A percentile compares a stretch with the other conserved stretches of the same genome.
Conservation (phyloP, 208 protist species). For the Wallacemonas collosoma region DNA sequence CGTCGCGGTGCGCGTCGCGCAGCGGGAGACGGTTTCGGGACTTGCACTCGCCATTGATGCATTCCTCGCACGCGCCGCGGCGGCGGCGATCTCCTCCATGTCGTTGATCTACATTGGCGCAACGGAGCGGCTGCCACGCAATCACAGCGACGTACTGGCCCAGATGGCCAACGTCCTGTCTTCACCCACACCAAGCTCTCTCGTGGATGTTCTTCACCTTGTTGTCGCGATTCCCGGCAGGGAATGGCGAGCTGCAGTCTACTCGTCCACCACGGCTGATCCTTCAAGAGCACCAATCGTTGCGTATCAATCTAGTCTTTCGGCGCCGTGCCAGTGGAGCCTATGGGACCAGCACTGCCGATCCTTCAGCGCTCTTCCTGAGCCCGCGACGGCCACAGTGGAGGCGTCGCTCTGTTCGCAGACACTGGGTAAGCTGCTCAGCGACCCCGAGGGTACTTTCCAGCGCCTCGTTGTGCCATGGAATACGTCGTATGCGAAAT, state of each 20-base stretch:
- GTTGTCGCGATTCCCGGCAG: conserved; percentile 1
- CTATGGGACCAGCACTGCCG: not conserved
- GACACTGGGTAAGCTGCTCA: not conserved
- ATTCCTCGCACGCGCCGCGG: not conserved
- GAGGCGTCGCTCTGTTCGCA: not conserved
- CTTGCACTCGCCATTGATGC: not conserved
- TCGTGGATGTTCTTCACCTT: not conserved
- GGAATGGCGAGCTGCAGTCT: conserved; percentile 6
- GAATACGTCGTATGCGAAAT: not conserved
- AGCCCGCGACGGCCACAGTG: not conserved
- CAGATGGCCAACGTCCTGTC: conserved; percentile 6
- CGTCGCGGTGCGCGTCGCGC: not conserved
- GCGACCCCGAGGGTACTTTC: not conserved
- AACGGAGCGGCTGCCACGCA: not conserved
- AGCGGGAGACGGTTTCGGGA: conserved; percentile 12
- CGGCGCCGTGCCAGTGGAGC: not conserved
- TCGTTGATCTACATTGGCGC: not conserved
- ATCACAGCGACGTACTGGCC: not conserved
- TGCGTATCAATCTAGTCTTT: not conserved
- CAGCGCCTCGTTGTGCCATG: not conserved
- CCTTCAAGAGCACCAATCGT: not conserved
- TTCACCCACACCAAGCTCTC: not conserved
- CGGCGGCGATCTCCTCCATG: not conserved
- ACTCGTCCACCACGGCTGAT: not conserved
- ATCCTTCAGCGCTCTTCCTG: not conserved